phyloP scores from a whole-genome alignment of 202 grass and related monocot species.

The Hordeum pubiflorum region DNA sequence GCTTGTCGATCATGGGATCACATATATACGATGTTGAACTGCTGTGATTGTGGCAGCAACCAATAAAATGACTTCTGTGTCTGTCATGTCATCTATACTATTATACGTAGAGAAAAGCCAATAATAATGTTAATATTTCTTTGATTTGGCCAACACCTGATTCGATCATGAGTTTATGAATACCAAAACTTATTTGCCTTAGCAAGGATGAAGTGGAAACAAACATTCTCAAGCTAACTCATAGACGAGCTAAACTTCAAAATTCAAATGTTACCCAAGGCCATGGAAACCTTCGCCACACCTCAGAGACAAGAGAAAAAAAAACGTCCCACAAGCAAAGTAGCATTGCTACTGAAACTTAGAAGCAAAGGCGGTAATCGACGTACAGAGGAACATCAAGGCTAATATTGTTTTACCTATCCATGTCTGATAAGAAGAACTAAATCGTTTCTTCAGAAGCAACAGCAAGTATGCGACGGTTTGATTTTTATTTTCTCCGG shows the following conservation, averaged over 20 bases:
- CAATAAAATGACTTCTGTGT: neutral
- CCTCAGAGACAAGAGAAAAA: no score
- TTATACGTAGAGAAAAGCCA: no score
- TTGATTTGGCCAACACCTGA: neutral
- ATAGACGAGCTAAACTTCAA: neutral
- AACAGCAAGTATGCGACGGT: neutral
- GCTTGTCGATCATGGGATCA: neutral
- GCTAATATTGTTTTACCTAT: neutral
- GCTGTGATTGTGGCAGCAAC: neutral
- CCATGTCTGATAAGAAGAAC: neutral
- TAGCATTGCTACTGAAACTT: neutral
- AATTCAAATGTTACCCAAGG: neutral
- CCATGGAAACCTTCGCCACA: neutral
- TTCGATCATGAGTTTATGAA: no score
- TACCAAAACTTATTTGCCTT: no score
- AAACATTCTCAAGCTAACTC: neutral
- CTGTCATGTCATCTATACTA: no score
- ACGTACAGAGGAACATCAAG: neutral
- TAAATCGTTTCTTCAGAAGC: neutral
- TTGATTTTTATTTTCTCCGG: neutral
- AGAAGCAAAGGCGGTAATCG: neutral
- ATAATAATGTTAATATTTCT: neutral
- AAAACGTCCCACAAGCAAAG: neutral
- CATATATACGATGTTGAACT: neutral
- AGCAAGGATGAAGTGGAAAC: neutral